Base-by-base conservation (phyloP, 306 rosid species). In the Glycine soja region DNA sequence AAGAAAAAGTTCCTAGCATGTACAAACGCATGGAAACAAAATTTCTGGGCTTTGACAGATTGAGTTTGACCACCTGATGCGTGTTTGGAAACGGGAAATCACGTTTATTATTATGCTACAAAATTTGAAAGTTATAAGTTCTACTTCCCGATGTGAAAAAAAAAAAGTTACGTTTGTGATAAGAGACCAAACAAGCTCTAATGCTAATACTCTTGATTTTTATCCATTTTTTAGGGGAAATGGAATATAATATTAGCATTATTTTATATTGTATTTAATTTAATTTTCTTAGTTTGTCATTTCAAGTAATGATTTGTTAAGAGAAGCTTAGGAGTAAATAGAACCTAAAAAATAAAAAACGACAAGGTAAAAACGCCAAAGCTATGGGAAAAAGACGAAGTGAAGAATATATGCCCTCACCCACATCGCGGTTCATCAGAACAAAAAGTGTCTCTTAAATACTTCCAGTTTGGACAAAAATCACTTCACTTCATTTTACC, bases 291-390 rank as follows among this genome's bases (percentile, higher is more conserved):
- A 4, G 4, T n/a, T 19, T 72, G n/a, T 12, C 63, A 66, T 48
- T 57, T 68, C 48, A 63, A 36, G 10, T n/a, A 7, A n/a, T 7
- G 48, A 66, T 14, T 66, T 30, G 15, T 34, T 18, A 19, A 36
- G 56, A 74, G 46, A 72, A 80, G 58, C 16, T 70, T 47, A 70
- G 42, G 38, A 2, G 52, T 66, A 74, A 34, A 81, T 72, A 68
- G 89, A 86, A 83, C 18, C 83, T 52, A n/a, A 16, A 52, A 47
- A 72, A 67, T 52, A 72, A 18, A 6, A 77, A 2, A 84, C 24
- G 90, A 87, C 87, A 84, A 87, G 84, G 81, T 74, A 68, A 74
- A 83, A 77, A 82, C 53, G 84, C 86, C 89, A 81, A 72, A 56
- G 76, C 6, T 30, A 19, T 57, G 81, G 58, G 69, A 67, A 67